Conservation (phyloP, 129 eudicot genomes). For the Flaveria ramosissima region DNA sequence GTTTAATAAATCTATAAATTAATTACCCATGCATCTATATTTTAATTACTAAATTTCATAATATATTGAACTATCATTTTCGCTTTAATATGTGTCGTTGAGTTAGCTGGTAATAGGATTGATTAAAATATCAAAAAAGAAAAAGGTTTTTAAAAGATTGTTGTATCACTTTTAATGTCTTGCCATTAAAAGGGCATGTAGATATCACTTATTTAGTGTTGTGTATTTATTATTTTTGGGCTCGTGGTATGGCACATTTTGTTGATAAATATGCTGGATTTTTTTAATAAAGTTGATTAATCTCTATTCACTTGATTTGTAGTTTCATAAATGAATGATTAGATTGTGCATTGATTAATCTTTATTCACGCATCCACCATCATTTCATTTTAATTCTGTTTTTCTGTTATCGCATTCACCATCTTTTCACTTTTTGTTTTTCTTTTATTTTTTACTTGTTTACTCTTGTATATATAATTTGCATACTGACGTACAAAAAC, state of each 20-base stretch:
- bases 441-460: background rate
- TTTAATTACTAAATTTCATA: too few species aligned
- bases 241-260: background rate
- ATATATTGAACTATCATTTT: background rate
- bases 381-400: background rate
- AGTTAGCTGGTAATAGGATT: constrained; percentile 14
- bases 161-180: constrained; percentile 25
- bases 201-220: background rate
- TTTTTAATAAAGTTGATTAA: too few species aligned
- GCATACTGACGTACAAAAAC: background rate
- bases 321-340: too few species aligned
- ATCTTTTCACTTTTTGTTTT: background rate
- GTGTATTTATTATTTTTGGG: constrained; percentile 6
- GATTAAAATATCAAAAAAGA: background rate
- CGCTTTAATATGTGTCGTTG: constrained; percentile 8
- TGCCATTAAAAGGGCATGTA: background rate
- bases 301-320: too few species aligned
- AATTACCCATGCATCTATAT: background rate
- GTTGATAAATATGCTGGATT: too few species aligned
- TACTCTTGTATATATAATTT: background rate
- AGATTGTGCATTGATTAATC: too few species aligned
- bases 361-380: too few species aligned
- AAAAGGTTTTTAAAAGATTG: constrained; percentile 6
- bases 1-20: background rate
- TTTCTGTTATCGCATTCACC: background rate